These are phyloP conservation scores for Hypsizygus marmoreus DNA, from an alignment of 768 basidiomycete species.

Conservation along the genomic window DNA sequence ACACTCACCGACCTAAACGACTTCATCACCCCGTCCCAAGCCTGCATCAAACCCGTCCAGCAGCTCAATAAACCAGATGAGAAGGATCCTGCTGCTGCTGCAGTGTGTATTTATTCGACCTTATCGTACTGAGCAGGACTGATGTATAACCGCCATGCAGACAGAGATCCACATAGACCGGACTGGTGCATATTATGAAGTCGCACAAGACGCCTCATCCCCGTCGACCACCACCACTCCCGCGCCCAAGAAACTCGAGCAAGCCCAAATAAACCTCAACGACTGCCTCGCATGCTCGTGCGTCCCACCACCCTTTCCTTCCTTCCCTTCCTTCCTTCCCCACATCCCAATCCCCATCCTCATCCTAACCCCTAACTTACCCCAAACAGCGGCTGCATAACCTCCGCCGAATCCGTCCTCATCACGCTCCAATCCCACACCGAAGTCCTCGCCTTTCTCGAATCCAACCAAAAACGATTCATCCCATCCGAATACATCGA, in stretches of 20 bases:
- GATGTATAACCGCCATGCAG: constrained; percentile 44
- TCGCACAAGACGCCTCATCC: constrained; percentile 38
- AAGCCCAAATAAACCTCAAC: constrained; percentile 94
- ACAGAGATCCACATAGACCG: constrained; percentile 92
- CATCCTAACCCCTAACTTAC: neutral
- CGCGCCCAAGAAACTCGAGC: constrained; percentile 67
- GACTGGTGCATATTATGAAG: constrained; percentile 86
- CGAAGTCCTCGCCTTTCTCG: constrained; percentile 84
- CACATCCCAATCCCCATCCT: neutral
- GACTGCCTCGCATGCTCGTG: constrained; percentile 99
- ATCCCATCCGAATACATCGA: constrained; percentile 2
- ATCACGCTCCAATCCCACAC: constrained; percentile 95
- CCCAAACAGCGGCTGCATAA: constrained; percentile 98
- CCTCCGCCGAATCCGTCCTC: constrained; percentile 95
- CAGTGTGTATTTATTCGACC: constrained; percentile 27
- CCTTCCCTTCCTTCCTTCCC: too few relatives aligned
- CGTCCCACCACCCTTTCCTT: too few relatives aligned
- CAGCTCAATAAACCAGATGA: constrained; percentile 35
- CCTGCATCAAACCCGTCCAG: constrained; percentile 94
- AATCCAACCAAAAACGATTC: constrained; percentile 42
- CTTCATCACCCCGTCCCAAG: constrained; percentile 94
- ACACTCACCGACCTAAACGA: constrained; percentile 95
- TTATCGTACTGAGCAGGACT: neutral
- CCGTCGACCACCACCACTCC: constrained; percentile 12
- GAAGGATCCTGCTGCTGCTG: constrained; percentile 35